Evolutionary conservation across 2,329 filamentous ascomycete genomes (phyloP), one percentile per base, ranked within the genome.

Genomic region (Cytospora chrysosperma): DNA sequence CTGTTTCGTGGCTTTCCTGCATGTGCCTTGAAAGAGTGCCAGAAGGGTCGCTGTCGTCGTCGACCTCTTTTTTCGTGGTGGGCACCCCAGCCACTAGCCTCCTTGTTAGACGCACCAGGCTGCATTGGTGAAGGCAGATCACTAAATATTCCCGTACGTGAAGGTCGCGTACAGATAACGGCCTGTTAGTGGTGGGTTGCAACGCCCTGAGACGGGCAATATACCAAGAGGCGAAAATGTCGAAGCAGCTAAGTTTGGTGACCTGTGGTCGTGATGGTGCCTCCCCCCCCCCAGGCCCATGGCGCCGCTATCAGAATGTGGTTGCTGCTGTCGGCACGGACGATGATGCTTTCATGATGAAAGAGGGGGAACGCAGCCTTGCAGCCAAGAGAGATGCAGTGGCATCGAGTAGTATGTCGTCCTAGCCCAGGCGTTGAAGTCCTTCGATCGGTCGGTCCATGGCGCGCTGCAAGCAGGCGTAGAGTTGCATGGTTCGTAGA

Each of bases 1-100:
- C 54, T 62, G 59, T 61, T 58, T 57, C 54, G 49, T 64, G 62
- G 62, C 62, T 61, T 58, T 56, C 52, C 62, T 61, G 62, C 62
- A 61, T 63, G 61, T 60, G 56, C 61, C 61, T 54, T 49, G 58
- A 47, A 32, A 50, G 47, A 32, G 58, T 43, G 58, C n/a, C n/a
- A n/a, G n/a, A n/a, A n/a, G n/a, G 28, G 50, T 24, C 47, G 58
- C 34, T n/a, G 19, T 21, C 6, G n/a, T 43, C 19, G 40, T 43
- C 40, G 19, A 21, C 40, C 28, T 30, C 24, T n/a, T n/a, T 51
- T 49, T 5, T 37, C 17, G 55, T 57, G 55, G 51, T 55, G 40
- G 61, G 30, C 15, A n/a, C 43, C n/a, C 34, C 50, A 61, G 51
- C 58, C 27, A 54, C 26, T 32, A 55, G 49, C 12, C 49, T 27